Conservation (phyloP, 2,329 filamentous ascomycete species). For the Fusarium sp. region DNA sequence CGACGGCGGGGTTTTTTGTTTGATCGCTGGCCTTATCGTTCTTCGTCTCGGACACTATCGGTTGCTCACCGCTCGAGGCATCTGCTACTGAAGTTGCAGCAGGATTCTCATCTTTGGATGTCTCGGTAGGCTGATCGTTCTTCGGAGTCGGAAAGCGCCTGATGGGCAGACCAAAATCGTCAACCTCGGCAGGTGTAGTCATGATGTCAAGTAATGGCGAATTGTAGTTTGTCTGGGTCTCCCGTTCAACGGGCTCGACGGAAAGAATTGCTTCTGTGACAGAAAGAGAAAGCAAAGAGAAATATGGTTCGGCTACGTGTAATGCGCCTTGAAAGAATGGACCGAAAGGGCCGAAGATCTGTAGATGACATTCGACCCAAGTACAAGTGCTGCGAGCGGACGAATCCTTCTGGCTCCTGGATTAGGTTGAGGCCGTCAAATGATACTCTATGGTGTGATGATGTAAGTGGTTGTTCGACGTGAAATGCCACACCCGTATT, state of each 20-base stretch:
- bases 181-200: conserved; percentile 58
- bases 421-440: conserved; percentile 26
- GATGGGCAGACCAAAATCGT: conserved; percentile 78
- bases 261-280: background rate
- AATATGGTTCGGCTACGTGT: conserved; percentile 25
- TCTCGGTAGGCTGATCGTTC: conserved; percentile 30
- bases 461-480: conserved; percentile 22
- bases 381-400: conserved; percentile 22
- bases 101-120: conserved; percentile 15
- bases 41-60: conserved; percentile 4
- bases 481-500: conserved; percentile 10
- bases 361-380: conserved; percentile 35
- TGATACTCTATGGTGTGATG: conserved; percentile 6
- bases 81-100: background rate
- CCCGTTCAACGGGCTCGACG: conserved; percentile 11
- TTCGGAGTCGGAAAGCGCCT: conserved; percentile 57
- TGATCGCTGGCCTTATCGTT: conserved; percentile 5
- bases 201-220: conserved; percentile 35
- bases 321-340: conserved; percentile 37
- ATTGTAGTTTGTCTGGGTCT: conserved; percentile 3
- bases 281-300: background rate
- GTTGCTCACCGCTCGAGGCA: conserved; percentile 12
- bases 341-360: conserved; percentile 40
- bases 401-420: conserved; percentile 34
- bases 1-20: background rate